These are phyloP conservation scores for apple (Malus domestica) DNA, from an alignment of 306 rosid species.

Conservation along the genomic window ASM211411v1 NC_041790.1:825501-826000, in stretches of 20 bases:
- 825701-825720: background rate
- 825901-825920: constrained; percentile 61
- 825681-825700: background rate
- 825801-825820: constrained; percentile 5
- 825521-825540: background rate
- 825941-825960: constrained; percentile 4
- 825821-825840: background rate
- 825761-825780: background rate
- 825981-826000: constrained; percentile 36
- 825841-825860: constrained; percentile 43
- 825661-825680: background rate
- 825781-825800: background rate
- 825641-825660: background rate
- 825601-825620: background rate
- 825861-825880: constrained; percentile 34
- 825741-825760: too few species aligned
- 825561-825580: background rate
- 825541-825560: background rate
- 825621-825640: background rate
- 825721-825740: background rate
- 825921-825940: constrained; percentile 61
- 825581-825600: background rate
- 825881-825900: constrained; percentile 34
- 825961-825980: background rate
- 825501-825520: background rate